Evolutionary conservation across 2,329 filamentous ascomycete genomes (phyloP).

Genomic region (Aspergillus uvarum): DNA sequence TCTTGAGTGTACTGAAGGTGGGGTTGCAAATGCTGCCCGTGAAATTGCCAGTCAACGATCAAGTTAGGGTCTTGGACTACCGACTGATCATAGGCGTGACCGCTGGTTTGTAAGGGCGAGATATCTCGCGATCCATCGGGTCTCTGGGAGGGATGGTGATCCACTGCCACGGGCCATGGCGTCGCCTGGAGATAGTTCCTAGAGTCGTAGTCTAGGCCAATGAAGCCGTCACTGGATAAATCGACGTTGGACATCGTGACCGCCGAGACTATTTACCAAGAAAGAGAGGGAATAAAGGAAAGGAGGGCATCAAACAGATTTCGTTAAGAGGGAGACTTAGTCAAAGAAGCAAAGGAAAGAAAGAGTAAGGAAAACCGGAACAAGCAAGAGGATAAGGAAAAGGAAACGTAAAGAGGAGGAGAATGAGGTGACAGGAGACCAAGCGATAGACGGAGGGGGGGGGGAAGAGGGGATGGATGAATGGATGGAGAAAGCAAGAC

Average conservation of each 20-base stretch:
- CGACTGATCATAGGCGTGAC: conserved; percentile 45
- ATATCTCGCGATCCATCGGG: conserved; percentile 42
- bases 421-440: neutral
- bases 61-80: conserved; percentile 45
- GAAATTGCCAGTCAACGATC: conserved; percentile 49
- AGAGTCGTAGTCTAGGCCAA: conserved; percentile 50
- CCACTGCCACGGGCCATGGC: conserved; percentile 46
- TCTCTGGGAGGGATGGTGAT: conserved; percentile 41
- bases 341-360: conserved; percentile 10
- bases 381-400: neutral
- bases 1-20: conserved; percentile 47
- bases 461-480: neutral
- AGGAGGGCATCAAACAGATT: conserved; percentile 7
- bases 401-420: neutral
- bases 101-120: conserved; percentile 45
- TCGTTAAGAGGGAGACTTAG: conserved; percentile 5
- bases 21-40: conserved; percentile 36
- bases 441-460: conserved; percentile 5
- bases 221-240: conserved; percentile 46
- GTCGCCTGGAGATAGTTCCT: conserved; percentile 46
- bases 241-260: conserved; percentile 46
- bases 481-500: neutral
- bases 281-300: conserved; percentile 19
- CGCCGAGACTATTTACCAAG: conserved; percentile 18
- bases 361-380: conserved; percentile 7